Evolutionary conservation across 2,329 filamentous ascomycete species (phyloP).

Genomic region (Paecilomyces dactylethromorphus): DNA sequence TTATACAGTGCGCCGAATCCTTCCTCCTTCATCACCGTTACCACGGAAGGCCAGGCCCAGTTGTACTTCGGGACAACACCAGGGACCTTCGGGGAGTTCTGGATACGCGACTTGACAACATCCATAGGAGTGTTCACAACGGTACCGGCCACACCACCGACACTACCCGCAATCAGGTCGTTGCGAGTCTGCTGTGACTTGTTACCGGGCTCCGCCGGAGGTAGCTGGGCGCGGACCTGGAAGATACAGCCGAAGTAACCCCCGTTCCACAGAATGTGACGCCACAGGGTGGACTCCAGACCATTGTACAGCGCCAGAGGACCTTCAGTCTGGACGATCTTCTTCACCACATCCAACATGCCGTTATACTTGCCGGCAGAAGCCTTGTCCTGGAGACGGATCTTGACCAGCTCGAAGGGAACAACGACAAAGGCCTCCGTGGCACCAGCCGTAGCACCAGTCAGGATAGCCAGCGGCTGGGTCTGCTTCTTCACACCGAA

Average conservation of each 20-base stretch:
- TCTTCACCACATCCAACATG: slow-evolving; percentile 47
- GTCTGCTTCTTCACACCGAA: slow-evolving; percentile 86
- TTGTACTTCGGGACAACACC: slow-evolving; percentile 90
- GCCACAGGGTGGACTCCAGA: slow-evolving; percentile 93
- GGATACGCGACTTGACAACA: slow-evolving; percentile 96
- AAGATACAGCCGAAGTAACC: slow-evolving; percentile 99
- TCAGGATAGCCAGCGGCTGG: slow-evolving; percentile 84
- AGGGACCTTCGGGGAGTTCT: slow-evolving; percentile 81
- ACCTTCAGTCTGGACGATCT: slow-evolving; percentile 77
- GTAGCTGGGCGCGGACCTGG: slow-evolving; percentile 82
- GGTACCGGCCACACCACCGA: slow-evolving; percentile 87
- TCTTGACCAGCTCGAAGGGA: slow-evolving; percentile 97
- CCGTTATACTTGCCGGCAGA: slow-evolving; percentile 67
- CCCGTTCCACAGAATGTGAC: slow-evolving; percentile 88
- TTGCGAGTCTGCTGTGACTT: slow-evolving; percentile 79
- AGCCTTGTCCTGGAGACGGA: slow-evolving; percentile 91
- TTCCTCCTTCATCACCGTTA: slow-evolving; percentile 85
- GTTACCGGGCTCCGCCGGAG: slow-evolving; percentile 60
- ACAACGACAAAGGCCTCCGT: slow-evolving; percentile 97
- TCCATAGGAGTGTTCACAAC: slow-evolving; percentile 94
- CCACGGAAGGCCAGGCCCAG: slow-evolving; percentile 88
- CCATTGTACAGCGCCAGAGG: slow-evolving; percentile 90
- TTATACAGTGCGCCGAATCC: slow-evolving; percentile 91
- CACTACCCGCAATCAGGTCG: slow-evolving; percentile 75
- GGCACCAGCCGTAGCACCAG: slow-evolving; percentile 87